These are phyloP conservation scores for Nakazawaea holstii DNA, from an alignment of 805 yeast genomes.

Conservation along the genomic window DNA sequence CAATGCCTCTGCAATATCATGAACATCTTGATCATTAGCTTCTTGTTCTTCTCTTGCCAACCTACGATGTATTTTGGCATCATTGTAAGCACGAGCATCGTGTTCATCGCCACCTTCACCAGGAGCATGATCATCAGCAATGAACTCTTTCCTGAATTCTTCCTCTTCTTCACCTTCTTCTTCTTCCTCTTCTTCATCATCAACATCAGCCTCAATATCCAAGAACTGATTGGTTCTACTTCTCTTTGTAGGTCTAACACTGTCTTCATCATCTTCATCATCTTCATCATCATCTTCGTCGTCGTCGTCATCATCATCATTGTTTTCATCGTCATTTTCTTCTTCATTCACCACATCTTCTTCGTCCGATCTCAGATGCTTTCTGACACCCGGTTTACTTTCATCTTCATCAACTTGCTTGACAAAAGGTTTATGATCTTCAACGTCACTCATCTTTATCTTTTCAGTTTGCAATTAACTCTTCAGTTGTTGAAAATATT, in stretches of 20 bases:
- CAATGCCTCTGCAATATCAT: conserved; percentile 84
- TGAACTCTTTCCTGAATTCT: conserved; percentile 74
- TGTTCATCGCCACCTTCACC: conserved; percentile 35
- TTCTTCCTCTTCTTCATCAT: conserved; percentile 91
- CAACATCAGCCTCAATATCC: conserved; percentile 99
- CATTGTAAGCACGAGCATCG: conserved; percentile 26
- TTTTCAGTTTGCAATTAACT: neutral
- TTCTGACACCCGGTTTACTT: neutral
- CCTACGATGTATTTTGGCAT: conserved; percentile 85
- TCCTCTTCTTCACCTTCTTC: conserved; percentile 95
- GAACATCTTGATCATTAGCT: conserved; percentile 92
- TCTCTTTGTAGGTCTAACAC: conserved; percentile 40
- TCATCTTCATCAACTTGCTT: conserved; percentile 4
- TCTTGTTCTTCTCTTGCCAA: conserved; percentile 79
- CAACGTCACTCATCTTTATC: conserved; percentile 10
- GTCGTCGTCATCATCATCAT: conserved; percentile 44
- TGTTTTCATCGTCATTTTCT: conserved; percentile 34
- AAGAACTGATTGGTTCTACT: conserved; percentile 76
- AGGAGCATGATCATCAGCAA: conserved; percentile 67
- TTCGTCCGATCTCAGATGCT: neutral
- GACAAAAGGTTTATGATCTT: conserved; percentile 6
- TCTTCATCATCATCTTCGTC: conserved; percentile 46
- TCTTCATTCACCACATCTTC: conserved; percentile 27
- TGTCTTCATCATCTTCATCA: conserved; percentile 52
- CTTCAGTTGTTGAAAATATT: neutral